Evolutionary conservation across 2,329 filamentous ascomycete genomes (phyloP), one percentile per base, ranked within the genome.

Genomic region (Huntiella bhutanensis): DNA sequence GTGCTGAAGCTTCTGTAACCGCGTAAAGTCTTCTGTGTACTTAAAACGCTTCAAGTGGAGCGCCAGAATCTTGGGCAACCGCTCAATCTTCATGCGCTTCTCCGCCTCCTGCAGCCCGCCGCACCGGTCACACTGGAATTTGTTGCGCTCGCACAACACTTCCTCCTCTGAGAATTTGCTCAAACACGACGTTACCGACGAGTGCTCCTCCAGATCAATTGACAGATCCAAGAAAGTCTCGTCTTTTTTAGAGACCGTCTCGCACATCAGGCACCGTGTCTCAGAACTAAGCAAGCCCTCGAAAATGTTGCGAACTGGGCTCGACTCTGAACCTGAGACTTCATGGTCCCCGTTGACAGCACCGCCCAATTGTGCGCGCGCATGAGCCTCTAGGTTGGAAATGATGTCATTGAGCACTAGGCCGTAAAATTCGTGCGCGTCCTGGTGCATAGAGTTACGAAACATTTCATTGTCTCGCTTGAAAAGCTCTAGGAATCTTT

Each of bases 71-170:
- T 84, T 86, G 3, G 91, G 91, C 57, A 96, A 65, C 45, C 83
- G 76, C 66, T 98, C 96, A 55, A 98, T 88, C 68, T 96, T 98
- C 91, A 98, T 98, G 52, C 91, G 76, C 67, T 96, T 98, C 62
- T 98, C 91, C 0, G 91, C 91, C 63, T 98, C 91, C 62, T 98
- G 91, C 47, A 98, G 66, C 2, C 91, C 91, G 45, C 91, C 91
- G 55, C 91, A 98, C 55, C 87, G 87, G 59, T 98, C 91, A 63
- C 91, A 98, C 58, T 98, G 88, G 54, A 98, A 98, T 59, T 98
- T 98, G 67, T 98, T 96, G 51, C 87, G 75, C 64, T 98, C 91
- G 58, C 91, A 96, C 49, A 98, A 71, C 85, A 96, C 95, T 62
- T 98, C 91, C 56, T 96, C 91, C 40, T 91, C 86, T 0, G 91